phyloP scores from a whole-genome alignment of 129 eudicot species.

The Artemisia argyi region DNA sequence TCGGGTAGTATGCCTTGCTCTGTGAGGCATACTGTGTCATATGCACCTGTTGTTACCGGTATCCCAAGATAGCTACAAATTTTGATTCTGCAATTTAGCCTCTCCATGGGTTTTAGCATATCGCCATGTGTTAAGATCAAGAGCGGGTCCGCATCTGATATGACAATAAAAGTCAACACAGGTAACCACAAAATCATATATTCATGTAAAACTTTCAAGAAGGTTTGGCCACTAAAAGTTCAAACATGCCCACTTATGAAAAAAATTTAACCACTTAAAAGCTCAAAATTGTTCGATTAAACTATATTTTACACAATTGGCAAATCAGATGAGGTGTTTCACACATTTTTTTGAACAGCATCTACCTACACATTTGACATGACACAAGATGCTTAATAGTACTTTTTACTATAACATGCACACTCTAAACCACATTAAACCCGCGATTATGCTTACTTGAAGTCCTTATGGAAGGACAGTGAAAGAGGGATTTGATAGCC shows the following conservation, averaged over 20 bases:
- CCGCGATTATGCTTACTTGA: conserved; percentile 38
- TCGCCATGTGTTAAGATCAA: conserved; percentile 79
- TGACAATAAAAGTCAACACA: background rate
- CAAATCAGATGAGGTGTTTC: too few relatives aligned
- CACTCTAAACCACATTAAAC: too few relatives aligned
- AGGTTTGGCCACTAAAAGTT: background rate
- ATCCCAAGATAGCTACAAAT: conserved; percentile 60
- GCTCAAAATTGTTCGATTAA: too few relatives aligned
- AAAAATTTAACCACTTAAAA: too few relatives aligned
- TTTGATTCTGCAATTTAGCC: conserved; percentile 53
- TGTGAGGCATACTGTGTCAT: conserved; percentile 62
- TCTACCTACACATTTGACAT: too few relatives aligned
- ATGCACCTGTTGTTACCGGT: conserved; percentile 58
- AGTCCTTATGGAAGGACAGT: conserved; percentile 44
- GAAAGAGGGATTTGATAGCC: conserved; percentile 54
- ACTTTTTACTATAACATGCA: too few relatives aligned
- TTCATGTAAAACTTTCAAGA: background rate
- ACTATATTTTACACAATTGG: too few relatives aligned
- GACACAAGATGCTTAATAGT: too few relatives aligned
- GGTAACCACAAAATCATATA: background rate
- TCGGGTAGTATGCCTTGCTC: conserved; percentile 65
- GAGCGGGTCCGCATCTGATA: conserved; percentile 61
- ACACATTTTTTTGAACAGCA: too few relatives aligned
- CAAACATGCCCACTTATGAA: background rate
- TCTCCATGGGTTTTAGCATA: conserved; percentile 43